phyloP scores from a whole-genome alignment of 1,284 basidiomycete genomes.

The Dichomitus squalens region DNA sequence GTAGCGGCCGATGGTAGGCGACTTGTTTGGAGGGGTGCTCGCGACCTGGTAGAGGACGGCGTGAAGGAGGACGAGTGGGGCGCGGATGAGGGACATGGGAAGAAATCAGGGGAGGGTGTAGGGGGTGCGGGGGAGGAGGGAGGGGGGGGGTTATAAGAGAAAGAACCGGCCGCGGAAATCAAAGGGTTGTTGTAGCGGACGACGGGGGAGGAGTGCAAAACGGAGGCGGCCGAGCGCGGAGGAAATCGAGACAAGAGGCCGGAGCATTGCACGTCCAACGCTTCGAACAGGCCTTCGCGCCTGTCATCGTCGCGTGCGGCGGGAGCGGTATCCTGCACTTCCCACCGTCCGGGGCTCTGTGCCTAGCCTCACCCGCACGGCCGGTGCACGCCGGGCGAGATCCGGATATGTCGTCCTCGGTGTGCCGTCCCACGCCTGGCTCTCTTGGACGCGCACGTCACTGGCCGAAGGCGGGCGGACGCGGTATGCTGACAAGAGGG shows the following conservation, averaged over 20 bases:
- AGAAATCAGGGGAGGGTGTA: neutral
- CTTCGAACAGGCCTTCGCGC: neutral
- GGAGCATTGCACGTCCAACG: neutral
- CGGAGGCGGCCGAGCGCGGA: neutral
- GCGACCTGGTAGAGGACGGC: constrained; percentile 55
- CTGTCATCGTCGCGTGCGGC: neutral
- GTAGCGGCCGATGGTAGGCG: constrained; percentile 51
- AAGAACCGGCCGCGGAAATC: neutral
- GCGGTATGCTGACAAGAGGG: neutral
- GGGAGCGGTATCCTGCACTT: neutral
- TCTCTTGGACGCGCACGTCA: neutral
- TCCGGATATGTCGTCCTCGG: too few species aligned
- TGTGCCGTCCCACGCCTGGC: neutral
- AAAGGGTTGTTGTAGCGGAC: too few species aligned
- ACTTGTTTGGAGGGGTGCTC: constrained; percentile 62
- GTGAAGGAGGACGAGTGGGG: constrained; percentile 49
- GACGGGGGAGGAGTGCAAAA: neutral
- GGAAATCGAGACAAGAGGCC: neutral
- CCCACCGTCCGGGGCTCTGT: neutral
- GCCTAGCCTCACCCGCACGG: neutral
- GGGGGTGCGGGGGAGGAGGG: neutral
- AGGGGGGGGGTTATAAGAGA: neutral
- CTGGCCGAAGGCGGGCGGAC: neutral
- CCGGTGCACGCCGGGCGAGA: neutral
- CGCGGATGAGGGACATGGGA: constrained; percentile 37